phyloP scores from a whole-genome alignment of 495 filamentous ascomycete genomes.

The Neurospora tetraspora region DNA sequence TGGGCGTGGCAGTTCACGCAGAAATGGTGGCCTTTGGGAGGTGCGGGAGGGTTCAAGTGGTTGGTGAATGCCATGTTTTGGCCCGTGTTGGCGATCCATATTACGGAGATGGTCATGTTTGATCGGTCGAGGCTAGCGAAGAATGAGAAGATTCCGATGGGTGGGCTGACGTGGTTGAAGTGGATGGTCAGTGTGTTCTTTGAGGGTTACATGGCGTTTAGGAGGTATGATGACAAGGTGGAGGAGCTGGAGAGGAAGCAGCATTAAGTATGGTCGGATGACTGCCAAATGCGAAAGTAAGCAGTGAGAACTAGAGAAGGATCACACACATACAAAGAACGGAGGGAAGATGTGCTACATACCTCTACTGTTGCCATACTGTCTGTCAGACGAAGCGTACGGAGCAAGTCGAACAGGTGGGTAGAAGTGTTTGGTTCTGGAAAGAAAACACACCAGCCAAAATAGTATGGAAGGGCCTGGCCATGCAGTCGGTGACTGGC shows the following conservation, averaged over 20 bases:
- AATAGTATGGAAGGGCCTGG: not conserved
- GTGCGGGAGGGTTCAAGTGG: constrained; percentile 25
- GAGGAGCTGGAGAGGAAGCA: constrained; percentile 12
- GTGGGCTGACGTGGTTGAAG: constrained; percentile 23
- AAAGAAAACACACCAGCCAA: no score
- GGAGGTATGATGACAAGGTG: constrained; percentile 31
- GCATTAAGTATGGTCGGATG: not conserved
- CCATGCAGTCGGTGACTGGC: not conserved
- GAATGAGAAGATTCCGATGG: constrained; percentile 21
- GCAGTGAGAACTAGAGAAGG: not conserved
- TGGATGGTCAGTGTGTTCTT: constrained; percentile 30
- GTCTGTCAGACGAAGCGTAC: not conserved
- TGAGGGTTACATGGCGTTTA: constrained; percentile 30
- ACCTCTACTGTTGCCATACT: not conserved
- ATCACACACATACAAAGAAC: not conserved
- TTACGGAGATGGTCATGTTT: constrained; percentile 29
- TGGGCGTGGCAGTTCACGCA: constrained; percentile 6
- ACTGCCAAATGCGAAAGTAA: not conserved
- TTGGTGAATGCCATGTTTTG: constrained; percentile 25
- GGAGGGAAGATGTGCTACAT: not conserved
- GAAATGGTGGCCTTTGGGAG: constrained; percentile 15
- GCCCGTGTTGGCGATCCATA: constrained; percentile 27
- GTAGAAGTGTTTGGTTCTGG: no score
- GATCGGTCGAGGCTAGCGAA: constrained; percentile 17
- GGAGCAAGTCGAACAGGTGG: not conserved